These are phyloP conservation scores for Aegle marmelos DNA, from an alignment of 345 rosid genomes.

Conservation along the genomic window DNA sequence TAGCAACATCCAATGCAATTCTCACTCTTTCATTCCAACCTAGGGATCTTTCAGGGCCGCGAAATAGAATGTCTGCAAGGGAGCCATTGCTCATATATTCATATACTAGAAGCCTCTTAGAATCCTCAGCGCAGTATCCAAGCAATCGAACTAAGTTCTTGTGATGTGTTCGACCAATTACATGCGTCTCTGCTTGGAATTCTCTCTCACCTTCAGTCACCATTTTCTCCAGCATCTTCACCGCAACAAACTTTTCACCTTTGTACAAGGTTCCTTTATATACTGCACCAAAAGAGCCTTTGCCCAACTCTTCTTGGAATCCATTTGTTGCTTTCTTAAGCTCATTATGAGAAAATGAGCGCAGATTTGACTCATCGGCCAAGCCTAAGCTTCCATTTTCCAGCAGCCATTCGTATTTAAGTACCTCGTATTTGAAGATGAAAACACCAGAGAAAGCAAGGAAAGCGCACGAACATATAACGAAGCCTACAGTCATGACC, in stretches of 20 bases:
- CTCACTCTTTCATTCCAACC: background rate
- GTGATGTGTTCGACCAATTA: conserved; percentile 12
- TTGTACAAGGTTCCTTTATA: conserved; percentile 1
- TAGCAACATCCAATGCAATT: conserved; percentile 7
- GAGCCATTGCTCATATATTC: conserved; percentile 17
- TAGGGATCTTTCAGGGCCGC: background rate
- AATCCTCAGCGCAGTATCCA: conserved; percentile 10
- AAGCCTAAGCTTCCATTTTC: conserved; percentile 1
- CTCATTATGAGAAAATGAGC: conserved; percentile 9
- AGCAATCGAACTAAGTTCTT: conserved; percentile 13
- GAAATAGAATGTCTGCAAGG: conserved; percentile 2
- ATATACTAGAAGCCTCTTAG: conserved; percentile 11
- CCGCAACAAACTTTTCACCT: conserved; percentile 10
- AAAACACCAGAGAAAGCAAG: background rate
- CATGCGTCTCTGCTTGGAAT: conserved; percentile 13
- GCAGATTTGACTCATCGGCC: background rate
- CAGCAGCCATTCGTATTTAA: background rate
- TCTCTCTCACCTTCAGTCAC: background rate
- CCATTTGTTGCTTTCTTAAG: conserved; percentile 6
- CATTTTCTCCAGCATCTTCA: conserved; percentile 14
- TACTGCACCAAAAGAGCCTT: conserved; percentile 7
- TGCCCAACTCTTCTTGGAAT: conserved; percentile 5
- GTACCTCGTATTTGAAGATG: background rate
- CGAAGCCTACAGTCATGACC: background rate
- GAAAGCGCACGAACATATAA: background rate